Conservation (phyloP, 306 rosid species). For the Coriaria nepalensis region DNA sequence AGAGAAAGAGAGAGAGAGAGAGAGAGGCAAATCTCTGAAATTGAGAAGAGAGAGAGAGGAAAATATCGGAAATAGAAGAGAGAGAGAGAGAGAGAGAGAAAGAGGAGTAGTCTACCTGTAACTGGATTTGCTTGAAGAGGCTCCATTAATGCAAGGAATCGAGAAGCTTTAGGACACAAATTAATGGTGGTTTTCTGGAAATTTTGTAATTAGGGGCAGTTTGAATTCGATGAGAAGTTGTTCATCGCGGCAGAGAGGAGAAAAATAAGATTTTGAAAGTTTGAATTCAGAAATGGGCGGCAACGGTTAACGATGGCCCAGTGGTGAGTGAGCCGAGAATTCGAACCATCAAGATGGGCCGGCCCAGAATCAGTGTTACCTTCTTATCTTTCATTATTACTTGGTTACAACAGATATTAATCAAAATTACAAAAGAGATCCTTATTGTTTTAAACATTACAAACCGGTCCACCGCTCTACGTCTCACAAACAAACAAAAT, state of each 20-base stretch:
- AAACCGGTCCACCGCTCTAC: no score
- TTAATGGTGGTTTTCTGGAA: constrained; percentile 3
- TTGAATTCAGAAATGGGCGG: constrained; percentile 7
- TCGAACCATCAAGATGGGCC: no score
- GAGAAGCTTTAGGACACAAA: neutral
- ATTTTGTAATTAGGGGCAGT: neutral
- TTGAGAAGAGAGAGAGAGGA: neutral
- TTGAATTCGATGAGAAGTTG: no score
- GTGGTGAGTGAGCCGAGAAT: neutral
- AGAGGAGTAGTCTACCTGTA: constrained; percentile 2
- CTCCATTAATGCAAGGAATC: constrained; percentile 7
- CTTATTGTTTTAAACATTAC: no score
- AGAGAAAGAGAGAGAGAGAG: neutral
- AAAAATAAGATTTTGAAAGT: neutral
- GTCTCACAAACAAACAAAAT: no score
- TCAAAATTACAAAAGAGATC: no score
- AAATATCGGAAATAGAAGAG: neutral
- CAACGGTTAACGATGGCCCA: neutral
- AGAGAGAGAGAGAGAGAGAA: neutral
- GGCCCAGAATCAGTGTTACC: no score
- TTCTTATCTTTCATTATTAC: no score
- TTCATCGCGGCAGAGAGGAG: no score
- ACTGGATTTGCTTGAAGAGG: constrained; percentile 1
- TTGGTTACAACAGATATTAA: no score
- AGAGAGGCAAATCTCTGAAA: neutral